Evolutionary conservation across 1,139 yeast genomes (phyloP), one percentile per base, ranked within the genome.

Genomic region (Pneumocystis canis): DNA sequence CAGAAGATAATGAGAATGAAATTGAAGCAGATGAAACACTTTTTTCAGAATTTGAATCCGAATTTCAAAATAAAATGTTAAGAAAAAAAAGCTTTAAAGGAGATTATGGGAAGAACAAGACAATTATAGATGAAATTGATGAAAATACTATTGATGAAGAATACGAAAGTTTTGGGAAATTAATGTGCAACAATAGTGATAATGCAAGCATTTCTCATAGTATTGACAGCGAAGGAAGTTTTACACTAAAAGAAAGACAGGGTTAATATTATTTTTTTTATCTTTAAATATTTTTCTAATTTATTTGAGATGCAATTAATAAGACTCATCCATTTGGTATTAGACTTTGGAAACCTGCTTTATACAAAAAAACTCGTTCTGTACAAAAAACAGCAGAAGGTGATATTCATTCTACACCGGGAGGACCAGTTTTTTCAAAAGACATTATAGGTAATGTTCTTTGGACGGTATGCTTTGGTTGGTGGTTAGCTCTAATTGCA

Each of bases 311-410:
- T 68, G 98, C 98, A 3, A 94, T 92, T 72, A 92, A 92, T 71
- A 84, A 88, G 63, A 89, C 97, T 1, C 98, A 94, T 76, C 98
- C 98, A 0, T 92, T 92, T 72, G 98, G 98, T 79, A 89, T 92
- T 62, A 86, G 96, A 73, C 88, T 92, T 69, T 92, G 98, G 98
- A 92, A 92, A 71, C 98, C 98, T 0, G 96, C 98, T 1, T 79
- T 92, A 65, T 92, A 92, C 74, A 92, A 94, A 72, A 92, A 92
- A 73, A 82, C 82, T 66, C 83, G 99, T 70, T 88, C 97, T 1
- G 97, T 92, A 47, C 95, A 95, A 68, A 79, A 84, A 41, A 84
- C 89, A 64, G 97, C 97, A 0, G 95, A 89, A 65, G 89, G 87
- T 67, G 99, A 92, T 77, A 88, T 92, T 68, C 97, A 90, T 73